Evolutionary conservation across 2,329 filamentous ascomycete genomes (phyloP), one percentile per base, ranked within the genome.

Genomic region (Diplodia scrobiculata): DNA sequence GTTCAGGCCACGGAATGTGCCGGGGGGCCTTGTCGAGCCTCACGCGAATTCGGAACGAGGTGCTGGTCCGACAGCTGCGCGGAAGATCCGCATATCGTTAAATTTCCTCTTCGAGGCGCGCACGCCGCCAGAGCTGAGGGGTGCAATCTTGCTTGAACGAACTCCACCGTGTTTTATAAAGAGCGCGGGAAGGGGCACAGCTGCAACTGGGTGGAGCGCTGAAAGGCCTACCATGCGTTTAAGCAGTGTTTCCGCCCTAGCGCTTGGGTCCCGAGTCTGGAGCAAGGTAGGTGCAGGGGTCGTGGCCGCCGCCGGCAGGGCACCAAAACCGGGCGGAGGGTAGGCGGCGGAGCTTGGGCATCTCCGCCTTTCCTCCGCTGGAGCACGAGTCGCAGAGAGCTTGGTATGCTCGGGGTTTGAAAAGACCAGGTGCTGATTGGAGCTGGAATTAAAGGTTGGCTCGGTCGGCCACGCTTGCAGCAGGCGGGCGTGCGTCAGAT

Each of bases 71-170:
- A 32, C 50, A 50, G 38, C 11, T 34, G 34, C 54, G 47, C 51
- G 38, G 63, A 65, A 55, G 51, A 55, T 65, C 51, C 50, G 63
- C 63, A 55, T 55, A 65, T 65, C 63, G 63, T 55, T 55, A 55
- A 55, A 50, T 55, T 55, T 52, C 63, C 41, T 21, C 50, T 41
- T n/a, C 36, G 62, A 27, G 14, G 14, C 25, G 25, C 25, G 25
- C 25, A 25, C 25, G 25, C 25, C 25, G 25, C 25, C 14, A 54
- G 17, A 54, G 52, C 52, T 54, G 47, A 54, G 10, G 32, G 25
- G 55, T 14, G 21, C 14, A 45, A 25, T 13, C 36, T 27, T 27
- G 38, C 38, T 36, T 32, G 36, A 21, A 36, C 25, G 25, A 47
- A 50, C 58, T 62, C 58, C 58, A 62, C 58, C 32, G 55, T 38